A percentile compares a stretch with the other conserved stretches of the same genome.
Conservation (phyloP, 1,284 basidiomycete species). For the Cutaneotrichosporon sp. region DNA sequence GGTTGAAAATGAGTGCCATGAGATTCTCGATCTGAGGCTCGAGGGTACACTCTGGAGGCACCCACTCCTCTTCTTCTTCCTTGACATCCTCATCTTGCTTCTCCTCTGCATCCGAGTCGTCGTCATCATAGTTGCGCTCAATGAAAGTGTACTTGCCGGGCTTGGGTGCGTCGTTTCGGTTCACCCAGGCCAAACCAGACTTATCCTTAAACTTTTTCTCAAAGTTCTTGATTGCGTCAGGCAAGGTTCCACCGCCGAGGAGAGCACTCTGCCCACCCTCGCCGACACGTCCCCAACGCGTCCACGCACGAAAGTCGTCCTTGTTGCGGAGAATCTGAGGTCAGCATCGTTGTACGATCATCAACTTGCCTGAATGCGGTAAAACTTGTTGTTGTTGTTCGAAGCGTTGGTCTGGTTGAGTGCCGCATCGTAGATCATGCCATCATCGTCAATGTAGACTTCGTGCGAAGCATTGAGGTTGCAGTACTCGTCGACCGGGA, state of each 20-base stretch:
- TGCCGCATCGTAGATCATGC: conserved; percentile 60
- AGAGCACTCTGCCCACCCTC: conserved; percentile 11
- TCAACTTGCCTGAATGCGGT: conserved; percentile 16
- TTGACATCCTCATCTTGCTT: background rate
- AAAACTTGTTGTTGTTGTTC: conserved; percentile 60
- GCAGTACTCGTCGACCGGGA: conserved; percentile 14
- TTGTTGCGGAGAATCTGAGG: conserved; percentile 7
- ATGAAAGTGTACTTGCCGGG: conserved; percentile 19
- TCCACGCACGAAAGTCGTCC: conserved; percentile 10
- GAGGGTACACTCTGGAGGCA: conserved; percentile 13
- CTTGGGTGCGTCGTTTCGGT: conserved; percentile 7
- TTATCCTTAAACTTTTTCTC: conserved; percentile 23
- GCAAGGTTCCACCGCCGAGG: conserved; percentile 6
- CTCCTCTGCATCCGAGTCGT: conserved; percentile 10
- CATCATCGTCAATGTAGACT: conserved; percentile 53
- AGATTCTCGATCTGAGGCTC: conserved; percentile 46
- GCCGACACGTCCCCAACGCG: conserved; percentile 23
- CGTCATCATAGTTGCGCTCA: conserved; percentile 19
- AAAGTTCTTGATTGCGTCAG: conserved; percentile 8
- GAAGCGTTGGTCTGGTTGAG: conserved; percentile 62
- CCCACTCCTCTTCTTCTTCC: conserved; percentile 10
- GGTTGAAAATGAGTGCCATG: conserved; percentile 56
- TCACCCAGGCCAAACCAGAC: conserved; percentile 13
- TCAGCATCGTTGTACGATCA: background rate
- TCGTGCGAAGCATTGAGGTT: conserved; percentile 40